Base-by-base conservation (phyloP, 73 alveolate species). In the Tetrahymena malaccensis region DNA sequence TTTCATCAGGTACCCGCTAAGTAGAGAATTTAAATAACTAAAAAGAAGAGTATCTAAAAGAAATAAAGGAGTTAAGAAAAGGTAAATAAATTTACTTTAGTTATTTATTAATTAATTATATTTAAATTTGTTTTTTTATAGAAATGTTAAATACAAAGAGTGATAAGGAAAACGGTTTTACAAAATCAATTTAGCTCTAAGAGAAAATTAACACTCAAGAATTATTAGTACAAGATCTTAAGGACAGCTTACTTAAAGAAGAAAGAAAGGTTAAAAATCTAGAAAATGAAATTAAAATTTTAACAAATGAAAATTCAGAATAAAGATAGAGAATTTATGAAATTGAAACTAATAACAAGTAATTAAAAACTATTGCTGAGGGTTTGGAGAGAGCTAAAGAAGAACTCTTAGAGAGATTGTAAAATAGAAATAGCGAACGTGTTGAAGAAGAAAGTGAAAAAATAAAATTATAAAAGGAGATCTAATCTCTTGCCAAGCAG, bases 401-500 rank as follows among this genome's bases (percentile, higher is more conserved):
- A 55, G 97, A 95, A 95, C 94, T 95, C 38, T 25, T 95, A 34
- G 55, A 89, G 50, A 95, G 95, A 95, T 34, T 95, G 31, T 95
- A 95, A 95, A 35, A 34, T n/a, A 95, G 94, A 93, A 95, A 95
- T 35, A 85, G 95, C 50, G 84, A 84, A 50, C 93, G 94, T 35
- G 94, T 95, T 43, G 97, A 95, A 34, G 97, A 95, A 50, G 97
- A 95, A 89, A 33, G 95, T 85, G 70, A 50, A n/a, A 58, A 85
- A 50, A 31, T 95, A 2, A 56, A 56, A 89, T 93, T 95, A 56
- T 34, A 55, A 35, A 94, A 89, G n/a, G 58, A 70, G 35, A 50
- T 35, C 19, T 40, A 85, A 34, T 70, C 93, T 50, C 84, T 50
- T 43, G 93, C 56, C 6, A 56, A 95, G 34, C n/a, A 95, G 89